Evolutionary conservation across 441 rosid species (phyloP).

Genomic region (Pelargonium myrrhifolium): DNA sequence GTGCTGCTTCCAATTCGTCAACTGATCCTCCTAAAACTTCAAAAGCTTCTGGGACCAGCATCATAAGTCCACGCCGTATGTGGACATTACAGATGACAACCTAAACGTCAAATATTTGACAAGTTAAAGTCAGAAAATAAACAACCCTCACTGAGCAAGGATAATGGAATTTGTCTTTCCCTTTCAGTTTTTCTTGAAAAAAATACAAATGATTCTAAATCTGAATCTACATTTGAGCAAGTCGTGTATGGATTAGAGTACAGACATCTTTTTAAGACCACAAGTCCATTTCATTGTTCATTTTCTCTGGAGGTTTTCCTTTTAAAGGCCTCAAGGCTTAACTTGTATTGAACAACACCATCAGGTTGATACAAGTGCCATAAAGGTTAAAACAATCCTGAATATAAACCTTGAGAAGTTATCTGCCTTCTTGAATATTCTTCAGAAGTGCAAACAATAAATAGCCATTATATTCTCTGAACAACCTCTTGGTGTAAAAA

Average conservation of each 20-base stretch:
- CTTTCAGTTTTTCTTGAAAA: neutral
- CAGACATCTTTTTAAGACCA: too few relatives aligned
- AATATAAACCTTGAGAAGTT: too few relatives aligned
- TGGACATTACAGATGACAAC: constrained; percentile 68
- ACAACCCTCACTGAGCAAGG: neutral
- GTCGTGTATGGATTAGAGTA: neutral
- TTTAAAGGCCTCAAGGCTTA: too few relatives aligned
- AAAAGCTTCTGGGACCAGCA: constrained; percentile 82
- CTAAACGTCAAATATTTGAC: constrained; percentile 30
- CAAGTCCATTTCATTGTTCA: too few relatives aligned
- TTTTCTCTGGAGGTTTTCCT: too few relatives aligned
- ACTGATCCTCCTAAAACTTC: constrained; percentile 82
- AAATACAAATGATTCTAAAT: neutral
- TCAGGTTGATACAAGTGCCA: too few relatives aligned
- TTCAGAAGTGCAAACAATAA: neutral
- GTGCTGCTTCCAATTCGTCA: constrained; percentile 70
- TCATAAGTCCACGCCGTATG: constrained; percentile 65
- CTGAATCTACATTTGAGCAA: neutral
- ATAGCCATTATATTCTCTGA: neutral
- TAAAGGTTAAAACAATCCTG: too few relatives aligned
- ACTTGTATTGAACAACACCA: too few relatives aligned
- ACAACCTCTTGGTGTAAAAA: neutral
- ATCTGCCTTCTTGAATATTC: too few relatives aligned
- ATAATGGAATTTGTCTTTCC: neutral
- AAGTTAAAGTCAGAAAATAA: constrained; percentile 3